Percentiles rank a stretch among this genome's conserved stretches.
Conservation (phyloP, 208 protist genomes). For the Crithidia fasciculata region DNA sequence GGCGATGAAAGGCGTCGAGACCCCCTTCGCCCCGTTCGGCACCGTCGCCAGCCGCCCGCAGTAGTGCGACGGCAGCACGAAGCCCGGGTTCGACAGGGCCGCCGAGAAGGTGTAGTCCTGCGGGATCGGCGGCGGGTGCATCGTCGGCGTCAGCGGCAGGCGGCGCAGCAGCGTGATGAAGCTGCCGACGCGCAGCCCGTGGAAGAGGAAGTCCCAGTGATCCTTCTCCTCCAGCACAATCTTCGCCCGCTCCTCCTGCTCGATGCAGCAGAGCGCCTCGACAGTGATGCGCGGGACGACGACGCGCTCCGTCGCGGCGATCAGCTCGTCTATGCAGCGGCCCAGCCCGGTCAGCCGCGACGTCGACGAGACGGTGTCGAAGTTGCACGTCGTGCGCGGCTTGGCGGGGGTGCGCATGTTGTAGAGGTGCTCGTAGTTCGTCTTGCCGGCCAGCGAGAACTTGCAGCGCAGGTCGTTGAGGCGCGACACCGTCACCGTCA, state of each 20-base stretch:
- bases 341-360: constrained; percentile 59
- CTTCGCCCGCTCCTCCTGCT: constrained; percentile 59
- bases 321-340: constrained; percentile 73
- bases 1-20: constrained; percentile 84
- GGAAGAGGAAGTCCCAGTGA: constrained; percentile 84
- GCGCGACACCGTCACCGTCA: constrained; percentile 67
- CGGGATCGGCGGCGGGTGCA: constrained; percentile 45
- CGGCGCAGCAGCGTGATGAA: constrained; percentile 61
- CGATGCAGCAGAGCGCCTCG: constrained; percentile 65
- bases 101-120: constrained; percentile 78
- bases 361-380: constrained; percentile 47
- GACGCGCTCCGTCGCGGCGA: constrained; percentile 58
- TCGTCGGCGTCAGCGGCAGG: constrained; percentile 31
- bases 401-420: constrained; percentile 78
- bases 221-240: constrained; percentile 81
- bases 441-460: constrained; percentile 67
- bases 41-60: constrained; percentile 83
- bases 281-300: constrained; percentile 76
- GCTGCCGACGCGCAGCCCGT: constrained; percentile 65
- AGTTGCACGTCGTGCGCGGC: constrained; percentile 60
- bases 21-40: constrained; percentile 58
- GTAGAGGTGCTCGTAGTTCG: constrained; percentile 80
- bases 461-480: constrained; percentile 78
- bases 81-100: constrained; percentile 73
- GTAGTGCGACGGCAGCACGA: constrained; percentile 70